Evolutionary conservation across 2,329 filamentous ascomycete species (phyloP), one percentile per base, ranked within the genome.

Genomic region (Periconia macrospinosa): DNA sequence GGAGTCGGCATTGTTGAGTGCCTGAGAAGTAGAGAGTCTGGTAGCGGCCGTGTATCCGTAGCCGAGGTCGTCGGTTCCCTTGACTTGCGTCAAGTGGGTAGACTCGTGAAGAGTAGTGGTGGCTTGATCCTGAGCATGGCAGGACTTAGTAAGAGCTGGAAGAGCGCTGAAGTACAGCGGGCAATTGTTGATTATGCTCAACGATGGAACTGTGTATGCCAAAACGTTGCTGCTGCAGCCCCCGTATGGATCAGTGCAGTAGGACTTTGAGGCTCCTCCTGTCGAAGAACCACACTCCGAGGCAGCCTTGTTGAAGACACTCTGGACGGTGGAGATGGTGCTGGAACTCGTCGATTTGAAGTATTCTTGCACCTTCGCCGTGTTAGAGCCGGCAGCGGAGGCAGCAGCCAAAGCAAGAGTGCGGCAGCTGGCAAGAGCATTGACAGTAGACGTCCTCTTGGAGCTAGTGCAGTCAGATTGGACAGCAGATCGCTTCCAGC

Each of bases 41-140:
- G 62, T 75, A 9, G 70, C 64, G 30, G 76, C 77, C 3, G 76
- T 68, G 63, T 87, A 87, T 30, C 83, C 84, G 57, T 83, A 83
- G 35, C 54, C 66, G 54, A 65, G 75, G 63, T 88, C 85, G 1
- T 77, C 65, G 1, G 84, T 86, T 6, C 83, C 83, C 43, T 81
- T 81, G 15, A 79, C 73, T 72, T 74, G 76, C 65, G 79, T 70
- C 30, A 79, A 75, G 65, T 88, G 86, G 14, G 85, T 87, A 55
- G 78, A 74, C 76, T 88, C 86, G 63, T 89, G 86, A n/a, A 88
- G 69, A 35, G 78, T 79, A 6, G 85, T 87, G 8, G 80, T 85
- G 3, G 81, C 82, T 72, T 86, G 83, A 65, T 87, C 85, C 71
- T 87, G 85, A 3, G 63, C 78, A 66, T 87, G 83, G 75, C 86